Conservation (phyloP, 352 stramenopile species). For the Albugo laibachii region DNA sequence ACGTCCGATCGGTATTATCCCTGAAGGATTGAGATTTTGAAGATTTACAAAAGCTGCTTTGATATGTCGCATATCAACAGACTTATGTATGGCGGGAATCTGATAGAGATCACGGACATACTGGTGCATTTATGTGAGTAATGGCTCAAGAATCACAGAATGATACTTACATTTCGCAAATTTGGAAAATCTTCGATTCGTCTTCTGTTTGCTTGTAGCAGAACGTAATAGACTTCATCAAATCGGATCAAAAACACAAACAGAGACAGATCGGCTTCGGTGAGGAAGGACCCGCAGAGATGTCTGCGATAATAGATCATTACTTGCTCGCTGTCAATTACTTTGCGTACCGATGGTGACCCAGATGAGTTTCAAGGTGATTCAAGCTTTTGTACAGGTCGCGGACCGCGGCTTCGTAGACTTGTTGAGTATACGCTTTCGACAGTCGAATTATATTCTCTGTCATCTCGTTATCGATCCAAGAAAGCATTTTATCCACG, state of each 20-base stretch:
- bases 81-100: constrained; percentile 66
- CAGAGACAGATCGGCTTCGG: constrained; percentile 61
- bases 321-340: constrained; percentile 14
- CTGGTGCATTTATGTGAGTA: constrained; percentile 6
- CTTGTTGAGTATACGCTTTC: constrained; percentile 74
- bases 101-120: constrained; percentile 85
- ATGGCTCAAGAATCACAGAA: background rate
- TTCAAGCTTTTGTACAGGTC: constrained; percentile 56
- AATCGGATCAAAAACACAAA: constrained; percentile 69
- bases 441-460: constrained; percentile 86
- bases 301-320: constrained; percentile 12
- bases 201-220: constrained; percentile 81
- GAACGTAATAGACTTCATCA: constrained; percentile 67
- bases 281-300: constrained; percentile 38
- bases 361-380: constrained; percentile 44
- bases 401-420: constrained; percentile 68
- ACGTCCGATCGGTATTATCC: constrained; percentile 80
- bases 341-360: constrained; percentile 26
- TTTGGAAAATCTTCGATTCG: constrained; percentile 80
- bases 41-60: constrained; percentile 95
- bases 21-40: constrained; percentile 84
- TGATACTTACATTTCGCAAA: constrained; percentile 39
- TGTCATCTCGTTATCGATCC: constrained; percentile 85
- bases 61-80: constrained; percentile 92
- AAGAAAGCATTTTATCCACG: constrained; percentile 83